A percentile compares a stretch with the other conserved stretches of the same genome.
Conservation (phyloP, 306 rosid species). For the Prunus armeniaca region DNA sequence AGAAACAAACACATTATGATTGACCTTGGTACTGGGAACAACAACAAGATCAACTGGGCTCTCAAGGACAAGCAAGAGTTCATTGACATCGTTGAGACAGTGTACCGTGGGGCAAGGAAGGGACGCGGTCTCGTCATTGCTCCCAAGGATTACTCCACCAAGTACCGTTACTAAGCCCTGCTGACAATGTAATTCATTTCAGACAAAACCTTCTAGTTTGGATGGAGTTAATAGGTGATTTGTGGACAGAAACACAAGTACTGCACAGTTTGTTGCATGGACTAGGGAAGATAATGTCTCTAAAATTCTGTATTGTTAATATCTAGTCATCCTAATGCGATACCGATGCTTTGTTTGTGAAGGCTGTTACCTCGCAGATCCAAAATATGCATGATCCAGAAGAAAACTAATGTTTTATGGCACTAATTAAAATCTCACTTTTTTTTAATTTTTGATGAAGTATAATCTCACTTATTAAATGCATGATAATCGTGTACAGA, state of each 20-base stretch:
- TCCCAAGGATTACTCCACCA: constrained; percentile 95
- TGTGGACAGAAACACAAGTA: neutral
- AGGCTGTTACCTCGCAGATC: too few species aligned
- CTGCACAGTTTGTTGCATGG: neutral
- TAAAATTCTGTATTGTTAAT: too few species aligned
- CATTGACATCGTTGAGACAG: constrained; percentile 83
- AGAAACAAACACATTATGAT: constrained; percentile 98
- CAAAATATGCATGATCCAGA: too few species aligned
- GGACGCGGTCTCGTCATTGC: constrained; percentile 95
- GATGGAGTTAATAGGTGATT: neutral
- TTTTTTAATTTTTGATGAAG: too few species aligned
- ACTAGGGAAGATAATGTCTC: neutral
- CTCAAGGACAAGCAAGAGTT: constrained; percentile 97
- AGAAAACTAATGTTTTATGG: too few species aligned
- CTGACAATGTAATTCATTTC: neutral
- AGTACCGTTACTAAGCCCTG: constrained; percentile 70
- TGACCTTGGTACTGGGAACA: constrained; percentile 95
- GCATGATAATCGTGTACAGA: too few species aligned
- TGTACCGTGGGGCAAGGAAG: constrained; percentile 83
- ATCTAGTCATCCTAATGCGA: too few species aligned
- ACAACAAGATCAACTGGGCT: constrained; percentile 98
- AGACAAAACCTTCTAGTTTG: neutral
- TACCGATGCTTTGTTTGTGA: too few species aligned
- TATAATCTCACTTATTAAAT: too few species aligned
- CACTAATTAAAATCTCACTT: too few species aligned